Evolutionary conservation across 1,284 basidiomycete genomes (phyloP).

Genomic region (Takashimella koratensis): DNA sequence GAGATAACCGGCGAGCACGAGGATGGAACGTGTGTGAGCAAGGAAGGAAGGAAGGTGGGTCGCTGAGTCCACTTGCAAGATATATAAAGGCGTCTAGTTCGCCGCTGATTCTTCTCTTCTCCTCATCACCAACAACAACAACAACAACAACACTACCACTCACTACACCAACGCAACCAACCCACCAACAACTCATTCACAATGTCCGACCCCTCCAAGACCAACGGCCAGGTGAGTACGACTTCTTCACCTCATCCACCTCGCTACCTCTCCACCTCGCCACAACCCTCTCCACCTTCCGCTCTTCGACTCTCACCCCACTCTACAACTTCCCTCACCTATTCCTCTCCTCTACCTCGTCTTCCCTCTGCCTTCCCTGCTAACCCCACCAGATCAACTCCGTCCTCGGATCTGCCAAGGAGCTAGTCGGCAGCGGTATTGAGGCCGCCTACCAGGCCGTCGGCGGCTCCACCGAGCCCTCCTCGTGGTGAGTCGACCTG

Average conservation of each 20-base stretch:
- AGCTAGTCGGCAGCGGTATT: constrained; percentile 55
- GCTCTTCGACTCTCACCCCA: constrained; percentile 55
- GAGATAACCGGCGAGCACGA: too few relatives aligned
- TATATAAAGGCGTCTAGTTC: constrained; percentile 1
- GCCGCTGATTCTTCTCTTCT: neutral
- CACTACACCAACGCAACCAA: constrained; percentile 4
- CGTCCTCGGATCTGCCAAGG: constrained; percentile 42
- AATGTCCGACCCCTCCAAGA: constrained; percentile 55
- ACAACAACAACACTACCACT: neutral
- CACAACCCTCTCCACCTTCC: neutral
- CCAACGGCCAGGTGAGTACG: constrained; percentile 55
- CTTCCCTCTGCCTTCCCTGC: neutral
- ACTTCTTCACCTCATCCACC: too few relatives aligned
- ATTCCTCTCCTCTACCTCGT: neutral
- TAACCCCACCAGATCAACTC: constrained; percentile 40
- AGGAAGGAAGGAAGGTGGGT: too few relatives aligned
- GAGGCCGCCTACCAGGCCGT: constrained; percentile 54
- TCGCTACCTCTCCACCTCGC: too few relatives aligned
- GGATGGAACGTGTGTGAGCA: too few relatives aligned
- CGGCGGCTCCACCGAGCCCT: constrained; percentile 37
- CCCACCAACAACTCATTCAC: constrained; percentile 9
- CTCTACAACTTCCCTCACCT: neutral
- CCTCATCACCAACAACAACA: neutral
- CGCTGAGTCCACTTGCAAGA: neutral
- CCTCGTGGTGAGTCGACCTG: constrained; percentile 12